A percentile compares a stretch with the other conserved stretches of the same genome.
Conservation (phyloP, 768 basidiomycete species). For the Infundibulicybe gibba region DNA sequence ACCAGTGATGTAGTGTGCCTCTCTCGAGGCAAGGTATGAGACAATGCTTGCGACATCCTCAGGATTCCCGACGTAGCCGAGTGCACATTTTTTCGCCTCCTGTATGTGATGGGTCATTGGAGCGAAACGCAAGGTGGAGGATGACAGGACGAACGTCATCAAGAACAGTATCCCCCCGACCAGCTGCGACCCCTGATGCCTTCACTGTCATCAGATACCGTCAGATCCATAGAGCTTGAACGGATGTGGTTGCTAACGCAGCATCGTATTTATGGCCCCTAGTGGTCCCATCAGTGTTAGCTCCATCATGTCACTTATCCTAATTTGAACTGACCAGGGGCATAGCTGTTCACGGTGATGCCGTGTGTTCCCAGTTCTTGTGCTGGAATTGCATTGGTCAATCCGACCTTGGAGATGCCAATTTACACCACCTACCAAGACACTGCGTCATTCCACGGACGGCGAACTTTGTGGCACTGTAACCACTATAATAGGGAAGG, state of each 20-base stretch:
- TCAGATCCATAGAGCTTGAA: too few relatives aligned
- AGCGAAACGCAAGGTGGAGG: too few relatives aligned
- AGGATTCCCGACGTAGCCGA: constrained; percentile 16
- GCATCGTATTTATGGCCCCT: too few relatives aligned
- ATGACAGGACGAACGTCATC: too few relatives aligned
- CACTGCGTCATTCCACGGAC: constrained; percentile 37
- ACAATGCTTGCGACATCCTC: constrained; percentile 32
- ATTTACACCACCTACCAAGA: constrained; percentile 20
- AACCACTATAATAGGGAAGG: constrained; percentile 14
- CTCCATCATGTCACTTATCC: too few relatives aligned
- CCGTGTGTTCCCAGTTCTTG: constrained; percentile 26
- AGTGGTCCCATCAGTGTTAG: too few relatives aligned
- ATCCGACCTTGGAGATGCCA: not conserved
- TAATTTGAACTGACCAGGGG: constrained; percentile 20
- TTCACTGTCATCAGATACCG: too few relatives aligned
- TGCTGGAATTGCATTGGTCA: constrained; percentile 10
- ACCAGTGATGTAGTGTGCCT: constrained; percentile 31
- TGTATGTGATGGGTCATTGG: too few relatives aligned
- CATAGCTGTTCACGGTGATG: constrained; percentile 38
- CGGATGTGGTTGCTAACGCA: too few relatives aligned
- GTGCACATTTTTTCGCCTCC: not conserved
- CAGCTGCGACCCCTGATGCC: too few relatives aligned
- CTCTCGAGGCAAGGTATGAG: constrained; percentile 31
- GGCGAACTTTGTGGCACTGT: constrained; percentile 36
- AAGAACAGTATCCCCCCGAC: too few relatives aligned